phyloP scores from a whole-genome alignment of 805 yeast genomes.

The Groenewaldozyma tartarivorans region DNA sequence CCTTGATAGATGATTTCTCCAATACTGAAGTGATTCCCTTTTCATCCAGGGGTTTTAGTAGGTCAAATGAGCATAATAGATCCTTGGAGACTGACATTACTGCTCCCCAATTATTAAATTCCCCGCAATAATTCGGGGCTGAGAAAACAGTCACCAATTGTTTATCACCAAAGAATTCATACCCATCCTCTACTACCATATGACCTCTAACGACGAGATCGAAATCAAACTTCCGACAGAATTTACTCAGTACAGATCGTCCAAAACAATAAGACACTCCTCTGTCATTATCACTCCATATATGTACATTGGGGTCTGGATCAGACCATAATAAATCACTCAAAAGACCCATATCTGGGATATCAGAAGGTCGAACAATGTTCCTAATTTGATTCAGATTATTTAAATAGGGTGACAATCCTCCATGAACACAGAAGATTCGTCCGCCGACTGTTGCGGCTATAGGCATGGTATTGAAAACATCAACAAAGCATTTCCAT shows the following conservation, averaged over 20 bases:
- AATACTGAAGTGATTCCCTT: constrained; percentile 1
- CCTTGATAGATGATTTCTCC: no score
- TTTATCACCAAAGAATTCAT: constrained; percentile 58
- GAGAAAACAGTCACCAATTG: constrained; percentile 60
- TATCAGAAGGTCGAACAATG: constrained; percentile 68
- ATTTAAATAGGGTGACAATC: constrained; percentile 59
- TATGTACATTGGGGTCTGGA: constrained; percentile 64
- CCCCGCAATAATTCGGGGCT: constrained; percentile 67
- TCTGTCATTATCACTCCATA: constrained; percentile 74
- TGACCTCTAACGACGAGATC: constrained; percentile 73
- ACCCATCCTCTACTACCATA: constrained; percentile 73
- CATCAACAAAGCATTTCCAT: constrained; percentile 85
- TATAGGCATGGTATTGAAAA: constrained; percentile 84
- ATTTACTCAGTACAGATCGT: constrained; percentile 61
- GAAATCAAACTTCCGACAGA: constrained; percentile 57
- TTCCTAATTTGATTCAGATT: constrained; percentile 62
- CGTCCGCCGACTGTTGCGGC: constrained; percentile 90
- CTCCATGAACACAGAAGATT: constrained; percentile 81
- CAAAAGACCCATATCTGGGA: constrained; percentile 64
- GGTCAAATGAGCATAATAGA: constrained; percentile 77
- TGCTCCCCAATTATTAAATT: constrained; percentile 86
- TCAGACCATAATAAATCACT: constrained; percentile 73
- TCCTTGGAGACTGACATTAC: constrained; percentile 92
- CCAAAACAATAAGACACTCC: constrained; percentile 72
- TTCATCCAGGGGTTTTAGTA: constrained; percentile 56